Evolutionary conservation across 2,329 filamentous ascomycete genomes (phyloP), one percentile per base, ranked within the genome.

Genomic region (Sporothrix inflata): DNA sequence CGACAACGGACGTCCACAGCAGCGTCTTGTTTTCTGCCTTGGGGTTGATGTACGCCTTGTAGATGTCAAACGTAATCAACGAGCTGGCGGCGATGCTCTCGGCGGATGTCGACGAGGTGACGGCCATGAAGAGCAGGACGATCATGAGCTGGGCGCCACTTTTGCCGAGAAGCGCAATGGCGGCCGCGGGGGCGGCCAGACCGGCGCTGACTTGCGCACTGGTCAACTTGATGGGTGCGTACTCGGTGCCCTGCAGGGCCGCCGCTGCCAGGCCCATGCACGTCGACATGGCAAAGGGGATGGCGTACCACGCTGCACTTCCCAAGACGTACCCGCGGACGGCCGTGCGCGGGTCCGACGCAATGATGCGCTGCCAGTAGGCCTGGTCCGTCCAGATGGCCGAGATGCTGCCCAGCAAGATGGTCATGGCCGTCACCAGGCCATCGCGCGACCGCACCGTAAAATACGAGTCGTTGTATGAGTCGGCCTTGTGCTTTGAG

Each of bases 301-400:
- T 60, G 55, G 55, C 55, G 16, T 60, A 60, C 55, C 55, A 60
- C 1, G 55, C 55, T 12, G 30, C 55, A 9, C 27, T 38, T 1
- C 55, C 55, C 27, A 60, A 14, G 0, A 60, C 55, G 16, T 60
- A 60, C 4, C 55, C 55, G 2, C 55, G 55, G 5, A 60, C 55
- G 55, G 55, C 55, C 0, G 55, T 60, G 55, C 55, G 55, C 1
- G 55, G 55, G 55, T 60, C 55, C 4, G 55, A 60, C 14, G 55
- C 55, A 60, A 60, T 60, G 27, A 60, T 11, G 16, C 55, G 55
- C 55, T 60, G 55, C 55, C 55, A 60, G 55, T 60, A 60, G 27
- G 55, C 55, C 55, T 60, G 55, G 30, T 60, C 55, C 14, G 55
- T 60, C 55, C 55, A 60, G 55, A 60, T 60, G 55, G 55, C 55